Evolutionary conservation across 1,284 basidiomycete species (phyloP).

Genomic region (Volvariella volvacea): DNA sequence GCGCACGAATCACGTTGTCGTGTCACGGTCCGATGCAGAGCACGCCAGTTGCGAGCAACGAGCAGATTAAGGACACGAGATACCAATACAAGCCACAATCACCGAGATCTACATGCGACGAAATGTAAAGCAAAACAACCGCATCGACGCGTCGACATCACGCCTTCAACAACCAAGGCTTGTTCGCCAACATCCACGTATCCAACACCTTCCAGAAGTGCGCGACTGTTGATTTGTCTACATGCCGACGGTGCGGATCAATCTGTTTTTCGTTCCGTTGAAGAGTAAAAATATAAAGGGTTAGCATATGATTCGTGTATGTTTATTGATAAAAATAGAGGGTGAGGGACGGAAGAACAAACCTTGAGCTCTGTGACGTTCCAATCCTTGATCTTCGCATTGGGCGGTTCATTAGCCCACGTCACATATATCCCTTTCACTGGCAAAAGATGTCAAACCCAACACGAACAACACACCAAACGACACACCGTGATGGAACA

Average conservation of each 20-base stretch:
- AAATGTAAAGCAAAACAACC: too few relatives aligned
- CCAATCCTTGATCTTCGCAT: conserved; percentile 90
- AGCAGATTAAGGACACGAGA: too few relatives aligned
- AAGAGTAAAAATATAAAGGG: conserved; percentile 4
- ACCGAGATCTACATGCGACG: too few relatives aligned
- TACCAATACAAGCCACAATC: too few relatives aligned
- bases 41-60: too few relatives aligned
- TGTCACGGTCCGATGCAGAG: too few relatives aligned
- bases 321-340: too few relatives aligned
- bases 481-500: conserved; percentile 88
- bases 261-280: conserved; percentile 62
- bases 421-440: conserved; percentile 92
- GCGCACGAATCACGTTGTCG: too few relatives aligned
- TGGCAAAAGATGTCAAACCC: conserved; percentile 22
- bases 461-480: conserved; percentile 2
- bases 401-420: conserved; percentile 88
- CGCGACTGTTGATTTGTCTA: conserved; percentile 93
- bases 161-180: conserved; percentile 61
- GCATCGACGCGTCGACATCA: too few relatives aligned
- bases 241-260: conserved; percentile 83
- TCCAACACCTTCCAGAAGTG: conserved; percentile 94
- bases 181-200: conserved; percentile 74
- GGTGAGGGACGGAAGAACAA: too few relatives aligned
- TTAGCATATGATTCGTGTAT: conserved; percentile 3
- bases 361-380: conserved; percentile 94